Base-by-base conservation (phyloP, 2,329 filamentous ascomycete genomes). In the Fusarium nelsonii region DNA sequence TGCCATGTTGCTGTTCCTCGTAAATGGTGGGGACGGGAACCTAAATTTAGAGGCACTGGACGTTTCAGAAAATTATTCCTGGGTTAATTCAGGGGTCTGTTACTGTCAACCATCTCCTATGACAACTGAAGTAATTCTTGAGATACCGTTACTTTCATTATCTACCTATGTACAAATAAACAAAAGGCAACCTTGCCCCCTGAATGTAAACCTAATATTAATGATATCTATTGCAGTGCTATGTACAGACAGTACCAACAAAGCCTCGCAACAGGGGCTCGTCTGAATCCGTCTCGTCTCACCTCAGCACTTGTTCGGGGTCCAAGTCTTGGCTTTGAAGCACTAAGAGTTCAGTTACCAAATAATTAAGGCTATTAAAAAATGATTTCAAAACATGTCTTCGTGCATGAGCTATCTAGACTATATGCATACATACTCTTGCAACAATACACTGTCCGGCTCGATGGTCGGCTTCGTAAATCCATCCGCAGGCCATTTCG, bases 31-130 rank as follows among this genome's bases (percentile, higher is more conserved):
- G 41, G 67, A 46, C 45, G 46, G 11, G 53, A 53, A 65, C 36
- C 62, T 65, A 65, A 70, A 68, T 58, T 64, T 68, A 69, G 67
- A 70, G 63, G 67, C 54, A 39, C 52, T 48, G 32, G 34, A 55
- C 53, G 67, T 70, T 70, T 70, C 67, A 70, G 67, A 60, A 49
- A 57, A 43, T 51, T 34, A 34, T 46, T 56, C 61, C 56, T 69
- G 63, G 56, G 34, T 43, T 44, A 54, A 50, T 54, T 59, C 58
- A 69, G 58, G 67, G 67, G 67, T 54, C 43, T 30, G 43, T 37
- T 34, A 41, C 30, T 48, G 32, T 56, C 44, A 51, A 30, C 43
- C 45, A 20, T 43, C 40, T 64, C 57, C 46, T 44, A 40, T 55
- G 43, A 37, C 55, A 30, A 36, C 15, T 9, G 26, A n/a, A 20